Conservation (phyloP, 2,329 filamentous ascomycete genomes). For the Colletotrichum sidae region DNA sequence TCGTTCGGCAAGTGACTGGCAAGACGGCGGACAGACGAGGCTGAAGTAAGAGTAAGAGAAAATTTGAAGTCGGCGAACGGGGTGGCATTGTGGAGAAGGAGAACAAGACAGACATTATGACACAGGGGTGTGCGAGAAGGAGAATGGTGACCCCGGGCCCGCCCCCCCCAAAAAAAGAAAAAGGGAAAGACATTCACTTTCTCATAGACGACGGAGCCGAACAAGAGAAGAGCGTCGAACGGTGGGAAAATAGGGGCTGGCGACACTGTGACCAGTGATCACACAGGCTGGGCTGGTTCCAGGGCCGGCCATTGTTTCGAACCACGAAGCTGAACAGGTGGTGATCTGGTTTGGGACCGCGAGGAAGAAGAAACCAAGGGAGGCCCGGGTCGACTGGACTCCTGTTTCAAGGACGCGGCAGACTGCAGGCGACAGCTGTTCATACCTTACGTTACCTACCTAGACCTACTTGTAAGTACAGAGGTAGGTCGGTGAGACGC, state of each 20-base stretch:
- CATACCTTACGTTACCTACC: too few relatives aligned
- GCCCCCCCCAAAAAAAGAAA: too few relatives aligned
- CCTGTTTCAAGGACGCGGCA: constrained; percentile 29
- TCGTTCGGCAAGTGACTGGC: constrained; percentile 11
- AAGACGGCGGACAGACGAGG: not conserved
- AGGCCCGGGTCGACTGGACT: constrained; percentile 5
- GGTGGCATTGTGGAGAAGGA: constrained; percentile 4
- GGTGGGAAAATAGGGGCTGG: constrained; percentile 12
- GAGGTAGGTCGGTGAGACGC: not conserved
- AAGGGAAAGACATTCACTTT: not conserved
- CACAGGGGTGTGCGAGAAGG: not conserved
- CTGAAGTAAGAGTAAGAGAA: not conserved
- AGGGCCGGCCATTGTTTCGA: constrained; percentile 20
- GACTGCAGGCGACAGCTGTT: too few relatives aligned
- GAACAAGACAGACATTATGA: not conserved
- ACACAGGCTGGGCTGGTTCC: not conserved
- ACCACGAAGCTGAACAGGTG: constrained; percentile 20
- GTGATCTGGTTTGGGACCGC: not conserved
- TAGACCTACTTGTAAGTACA: not conserved
- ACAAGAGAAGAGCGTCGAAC: not conserved
- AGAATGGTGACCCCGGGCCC: not conserved
- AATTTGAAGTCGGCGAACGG: constrained; percentile 1
- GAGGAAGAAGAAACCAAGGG: constrained; percentile 11
- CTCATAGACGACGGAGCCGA: not conserved
- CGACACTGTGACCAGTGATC: constrained; percentile 1